Evolutionary conservation across 2,329 filamentous ascomycete species (phyloP).

Genomic region (Pseudogymnoascus sp.): DNA sequence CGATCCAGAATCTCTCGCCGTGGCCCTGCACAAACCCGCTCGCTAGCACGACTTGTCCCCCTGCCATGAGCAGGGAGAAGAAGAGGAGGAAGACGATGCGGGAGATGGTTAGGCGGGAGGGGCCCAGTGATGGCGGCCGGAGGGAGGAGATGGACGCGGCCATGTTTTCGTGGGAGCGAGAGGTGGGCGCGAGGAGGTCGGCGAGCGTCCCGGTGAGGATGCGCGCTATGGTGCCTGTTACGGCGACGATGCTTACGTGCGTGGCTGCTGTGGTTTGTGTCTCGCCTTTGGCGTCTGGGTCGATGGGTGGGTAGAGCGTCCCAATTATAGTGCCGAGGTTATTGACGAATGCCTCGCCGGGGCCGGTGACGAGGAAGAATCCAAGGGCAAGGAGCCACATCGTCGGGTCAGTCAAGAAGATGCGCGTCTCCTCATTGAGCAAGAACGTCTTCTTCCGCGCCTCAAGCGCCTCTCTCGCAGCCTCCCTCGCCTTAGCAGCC

Average conservation of each 20-base stretch:
- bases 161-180: conserved; percentile 48
- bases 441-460: conserved; percentile 78
- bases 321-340: conserved; percentile 91
- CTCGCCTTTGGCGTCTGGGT: conserved; percentile 22
- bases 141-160: conserved; percentile 27
- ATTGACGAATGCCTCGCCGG: conserved; percentile 97
- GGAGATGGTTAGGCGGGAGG: conserved; percentile 52
- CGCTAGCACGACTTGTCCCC: conserved; percentile 71
- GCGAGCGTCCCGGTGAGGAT: conserved; percentile 84
- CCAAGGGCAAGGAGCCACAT: conserved; percentile 94
- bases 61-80: conserved; percentile 64
- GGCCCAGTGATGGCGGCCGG: conserved; percentile 15
- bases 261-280: conserved; percentile 53
- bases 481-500: conserved; percentile 20
- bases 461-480: conserved; percentile 36
- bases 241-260: conserved; percentile 85
- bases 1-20: conserved; percentile 72
- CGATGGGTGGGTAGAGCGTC: conserved; percentile 64
- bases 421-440: conserved; percentile 80
- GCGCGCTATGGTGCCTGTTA: conserved; percentile 84
- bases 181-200: conserved; percentile 70
- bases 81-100: conserved; percentile 72
- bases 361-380: conserved; percentile 88
- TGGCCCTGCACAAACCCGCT: conserved; percentile 68
- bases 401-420: conserved; percentile 77